Evolutionary conservation across 345 rosid genomes (phyloP), one percentile per base, ranked within the genome.

Genomic region (Hirschfeldia incana): DNA sequence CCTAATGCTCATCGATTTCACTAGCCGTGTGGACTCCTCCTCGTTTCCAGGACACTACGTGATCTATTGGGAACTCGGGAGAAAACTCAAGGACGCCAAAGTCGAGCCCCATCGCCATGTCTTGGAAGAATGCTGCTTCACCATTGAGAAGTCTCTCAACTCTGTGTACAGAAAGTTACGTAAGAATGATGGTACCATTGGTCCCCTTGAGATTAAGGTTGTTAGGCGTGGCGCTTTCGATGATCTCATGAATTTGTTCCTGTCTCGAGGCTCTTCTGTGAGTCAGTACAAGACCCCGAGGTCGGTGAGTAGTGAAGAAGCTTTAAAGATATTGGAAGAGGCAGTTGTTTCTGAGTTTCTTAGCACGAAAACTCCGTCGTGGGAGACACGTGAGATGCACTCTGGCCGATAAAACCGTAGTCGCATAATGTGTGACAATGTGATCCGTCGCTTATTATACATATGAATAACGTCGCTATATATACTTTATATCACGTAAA

Each of bases 211-310:
- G 88, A 88, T 94, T 64, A 89, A 92, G 62, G 91, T 94, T 57
- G 96, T 92, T 67, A 84, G 21, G 60, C 73, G 77, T 28, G 96
- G 94, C 37, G 71, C 93, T 71, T 94, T 94, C 30, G 94, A 94
- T 28, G 87, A 87, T 5, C 88, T 92, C 21, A 92, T 94, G 98
- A 91, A 85, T 73, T 88, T 85, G 4, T 92, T 89, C 37, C 74
- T 92, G 6, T 88, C 92, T 27, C 86, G 82, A 67, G 98, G 98
- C 2, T 94, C 98, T 55, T 94, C 98, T 0, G 85, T 92, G 65
- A 94, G 93, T 81, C 98, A 94, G 63, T 94, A 94, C 86, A 94
- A 94, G 87, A 94, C 97, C 0, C 96, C 97, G 2, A 89, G 97
- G 75, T 92, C 93, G 76, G 88, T 94, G 74, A 86, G 79, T n/a